Percentiles rank a stretch among this genome's conserved stretches.
These are phyloP conservation scores for Pythium insidiosum DNA, from an alignment of 352 stramenopile species.

Conservation along the genomic window DNA sequence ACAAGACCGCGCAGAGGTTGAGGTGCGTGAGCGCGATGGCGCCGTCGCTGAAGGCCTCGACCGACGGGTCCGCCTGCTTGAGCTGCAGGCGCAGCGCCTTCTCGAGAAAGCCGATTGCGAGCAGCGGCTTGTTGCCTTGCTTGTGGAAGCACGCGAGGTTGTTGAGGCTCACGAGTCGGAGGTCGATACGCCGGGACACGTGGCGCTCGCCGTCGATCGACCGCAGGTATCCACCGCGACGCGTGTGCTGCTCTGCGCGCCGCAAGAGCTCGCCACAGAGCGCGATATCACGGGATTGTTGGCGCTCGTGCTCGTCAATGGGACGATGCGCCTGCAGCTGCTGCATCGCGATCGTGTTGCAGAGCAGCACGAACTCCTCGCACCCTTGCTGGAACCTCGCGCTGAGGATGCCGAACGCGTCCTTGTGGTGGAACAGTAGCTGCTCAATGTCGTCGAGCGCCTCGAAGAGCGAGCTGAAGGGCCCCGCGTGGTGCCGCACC, in stretches of 20 bases:
- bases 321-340: constrained; percentile 13
- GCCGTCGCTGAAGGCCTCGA: background rate
- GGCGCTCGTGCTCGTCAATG: background rate
- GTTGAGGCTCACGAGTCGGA: constrained; percentile 52
- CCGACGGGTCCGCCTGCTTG: constrained; percentile 5
- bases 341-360: constrained; percentile 51
- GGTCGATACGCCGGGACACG: constrained; percentile 15
- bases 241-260: constrained; percentile 50
- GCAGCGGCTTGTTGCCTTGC: constrained; percentile 26
- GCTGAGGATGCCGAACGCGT: constrained; percentile 26
- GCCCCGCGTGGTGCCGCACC: constrained; percentile 11
- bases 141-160: constrained; percentile 60
- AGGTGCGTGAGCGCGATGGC: constrained; percentile 38
- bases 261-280: constrained; percentile 18
- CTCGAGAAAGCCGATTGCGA: constrained; percentile 35
- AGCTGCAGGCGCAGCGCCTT: constrained; percentile 38
- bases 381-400: constrained; percentile 42
- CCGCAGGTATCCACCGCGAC: constrained; percentile 28
- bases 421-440: constrained; percentile 39
- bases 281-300: too few relatives aligned
- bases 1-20: constrained; percentile 57
- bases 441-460: constrained; percentile 30
- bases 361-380: constrained; percentile 56
- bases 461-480: constrained; percentile 12
- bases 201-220: constrained; percentile 14